Conservation (phyloP, 2,329 filamentous ascomycete genomes). For the Aspergillus sp. region DNA sequence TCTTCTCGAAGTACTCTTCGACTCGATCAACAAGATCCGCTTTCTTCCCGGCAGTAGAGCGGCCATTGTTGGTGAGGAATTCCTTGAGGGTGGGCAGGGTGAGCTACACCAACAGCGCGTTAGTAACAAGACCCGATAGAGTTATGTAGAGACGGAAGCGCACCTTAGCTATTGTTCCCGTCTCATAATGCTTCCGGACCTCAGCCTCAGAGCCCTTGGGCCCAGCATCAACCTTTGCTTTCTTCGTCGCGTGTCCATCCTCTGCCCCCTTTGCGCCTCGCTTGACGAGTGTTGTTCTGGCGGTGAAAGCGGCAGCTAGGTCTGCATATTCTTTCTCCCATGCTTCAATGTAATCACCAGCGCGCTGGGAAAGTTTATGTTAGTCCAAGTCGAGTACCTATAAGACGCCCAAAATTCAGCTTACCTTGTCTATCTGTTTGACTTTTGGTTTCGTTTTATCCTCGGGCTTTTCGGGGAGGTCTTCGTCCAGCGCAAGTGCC, state of each 20-base stretch:
- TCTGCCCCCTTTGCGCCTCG: constrained; percentile 28
- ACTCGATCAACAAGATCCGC: constrained; percentile 45
- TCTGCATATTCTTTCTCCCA: constrained; percentile 66
- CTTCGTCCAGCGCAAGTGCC: constrained; percentile 83
- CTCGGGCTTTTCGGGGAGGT: constrained; percentile 64
- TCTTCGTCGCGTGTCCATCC: constrained; percentile 36
- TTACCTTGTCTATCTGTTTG: constrained; percentile 73
- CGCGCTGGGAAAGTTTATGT: constrained; percentile 43
- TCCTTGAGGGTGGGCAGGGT: constrained; percentile 43
- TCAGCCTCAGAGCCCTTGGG: constrained; percentile 28
- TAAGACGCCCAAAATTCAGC: neutral
- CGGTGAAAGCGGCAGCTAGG: constrained; percentile 44
- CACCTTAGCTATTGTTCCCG: constrained; percentile 39
- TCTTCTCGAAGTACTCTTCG: constrained; percentile 43
- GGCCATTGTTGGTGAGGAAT: constrained; percentile 39
- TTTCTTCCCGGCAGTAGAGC: constrained; percentile 42
- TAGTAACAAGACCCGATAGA: neutral
- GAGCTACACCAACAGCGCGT: constrained; percentile 24
- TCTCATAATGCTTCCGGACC: constrained; percentile 35
- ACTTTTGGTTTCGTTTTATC: constrained; percentile 82
- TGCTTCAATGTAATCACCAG: constrained; percentile 68
- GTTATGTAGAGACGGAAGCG: neutral
- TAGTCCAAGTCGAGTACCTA: neutral
- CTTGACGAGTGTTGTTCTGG: constrained; percentile 43
- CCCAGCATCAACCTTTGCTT: constrained; percentile 35